Percentiles rank a stretch among this genome's conserved stretches.
phyloP scores from a whole-genome alignment of 768 basidiomycete genomes.

The Ramaria rubella region DNA sequence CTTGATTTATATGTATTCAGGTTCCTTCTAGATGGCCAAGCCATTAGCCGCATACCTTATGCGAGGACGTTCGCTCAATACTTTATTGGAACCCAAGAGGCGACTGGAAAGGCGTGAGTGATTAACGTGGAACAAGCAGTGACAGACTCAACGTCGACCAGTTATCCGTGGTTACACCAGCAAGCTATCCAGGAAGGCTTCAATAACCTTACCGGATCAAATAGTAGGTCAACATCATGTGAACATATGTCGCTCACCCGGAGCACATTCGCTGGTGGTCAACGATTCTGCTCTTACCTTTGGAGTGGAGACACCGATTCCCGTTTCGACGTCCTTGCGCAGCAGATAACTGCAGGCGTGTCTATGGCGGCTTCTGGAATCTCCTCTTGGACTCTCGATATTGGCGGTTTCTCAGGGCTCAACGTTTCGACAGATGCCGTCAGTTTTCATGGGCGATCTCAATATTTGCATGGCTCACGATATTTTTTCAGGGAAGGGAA shows the following conservation, averaged over 20 bases:
- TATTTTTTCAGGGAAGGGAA: constrained; percentile 23
- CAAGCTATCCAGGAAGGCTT: constrained; percentile 33
- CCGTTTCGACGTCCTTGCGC: constrained; percentile 28
- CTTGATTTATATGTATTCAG: background rate
- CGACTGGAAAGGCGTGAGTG: constrained; percentile 28
- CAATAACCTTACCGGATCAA: constrained; percentile 26
- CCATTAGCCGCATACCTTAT: constrained; percentile 26
- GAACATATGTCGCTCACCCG: constrained; percentile 31
- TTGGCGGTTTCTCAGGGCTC: constrained; percentile 31
- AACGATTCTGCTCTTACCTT: constrained; percentile 32
- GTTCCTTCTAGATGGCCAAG: constrained; percentile 24
- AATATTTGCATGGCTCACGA: background rate
- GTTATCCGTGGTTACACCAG: constrained; percentile 32
- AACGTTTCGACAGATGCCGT: constrained; percentile 26
- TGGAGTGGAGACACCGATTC: constrained; percentile 34
- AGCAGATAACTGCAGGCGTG: constrained; percentile 31
- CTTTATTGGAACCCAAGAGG: constrained; percentile 32
- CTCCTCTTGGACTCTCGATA: constrained; percentile 33
- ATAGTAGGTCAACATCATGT: constrained; percentile 20
- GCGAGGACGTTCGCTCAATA: constrained; percentile 31
- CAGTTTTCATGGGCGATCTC: background rate
- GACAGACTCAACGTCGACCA: background rate
- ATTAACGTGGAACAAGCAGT: background rate
- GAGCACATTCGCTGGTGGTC: constrained; percentile 32
- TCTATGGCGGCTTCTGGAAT: constrained; percentile 32